These are phyloP conservation scores for Tolypocladium paradoxum DNA, from an alignment of 2,329 filamentous ascomycete species.

Conservation along the genomic window DNA sequence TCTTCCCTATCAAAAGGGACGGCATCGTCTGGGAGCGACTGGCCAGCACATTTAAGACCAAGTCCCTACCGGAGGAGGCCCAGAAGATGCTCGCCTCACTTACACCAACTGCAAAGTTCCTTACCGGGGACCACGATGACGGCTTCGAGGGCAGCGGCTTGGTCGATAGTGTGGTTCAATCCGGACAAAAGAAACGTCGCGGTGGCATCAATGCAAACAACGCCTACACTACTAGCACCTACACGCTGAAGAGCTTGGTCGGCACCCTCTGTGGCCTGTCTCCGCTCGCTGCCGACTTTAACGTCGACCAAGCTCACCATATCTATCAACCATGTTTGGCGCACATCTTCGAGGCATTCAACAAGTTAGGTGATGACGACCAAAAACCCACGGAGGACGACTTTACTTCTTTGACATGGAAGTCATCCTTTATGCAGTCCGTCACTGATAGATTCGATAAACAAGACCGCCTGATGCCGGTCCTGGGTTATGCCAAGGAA, in stretches of 20 bases:
- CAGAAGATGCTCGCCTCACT: constrained; percentile 14
- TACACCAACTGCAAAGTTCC: constrained; percentile 18
- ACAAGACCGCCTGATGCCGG: constrained; percentile 15
- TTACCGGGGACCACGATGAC: constrained; percentile 23
- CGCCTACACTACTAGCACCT: constrained; percentile 28
- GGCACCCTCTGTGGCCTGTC: constrained; percentile 29
- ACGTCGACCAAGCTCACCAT: constrained; percentile 28
- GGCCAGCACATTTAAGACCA: constrained; percentile 1
- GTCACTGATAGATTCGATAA: constrained; percentile 20
- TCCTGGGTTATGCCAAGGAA: constrained; percentile 16
- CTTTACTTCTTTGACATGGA: constrained; percentile 16
- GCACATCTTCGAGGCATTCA: constrained; percentile 21
- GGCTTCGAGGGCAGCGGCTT: constrained; percentile 14
- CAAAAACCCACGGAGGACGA: constrained; percentile 7
- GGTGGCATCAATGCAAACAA: constrained; percentile 29
- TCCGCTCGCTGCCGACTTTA: constrained; percentile 29
- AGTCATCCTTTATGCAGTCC: constrained; percentile 20
- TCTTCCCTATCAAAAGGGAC: constrained; percentile 31
- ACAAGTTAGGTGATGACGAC: constrained; percentile 2
- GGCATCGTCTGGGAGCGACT: constrained; percentile 25
- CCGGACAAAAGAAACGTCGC: background rate
- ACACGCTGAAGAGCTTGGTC: constrained; percentile 31
- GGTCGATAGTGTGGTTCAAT: constrained; percentile 3
- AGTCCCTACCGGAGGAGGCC: constrained; percentile 20
- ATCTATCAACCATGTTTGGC: constrained; percentile 34